These are phyloP conservation scores for Plantago lanceolata DNA, from an alignment of 305 asterid genomes.

Conservation along the genomic window DNA sequence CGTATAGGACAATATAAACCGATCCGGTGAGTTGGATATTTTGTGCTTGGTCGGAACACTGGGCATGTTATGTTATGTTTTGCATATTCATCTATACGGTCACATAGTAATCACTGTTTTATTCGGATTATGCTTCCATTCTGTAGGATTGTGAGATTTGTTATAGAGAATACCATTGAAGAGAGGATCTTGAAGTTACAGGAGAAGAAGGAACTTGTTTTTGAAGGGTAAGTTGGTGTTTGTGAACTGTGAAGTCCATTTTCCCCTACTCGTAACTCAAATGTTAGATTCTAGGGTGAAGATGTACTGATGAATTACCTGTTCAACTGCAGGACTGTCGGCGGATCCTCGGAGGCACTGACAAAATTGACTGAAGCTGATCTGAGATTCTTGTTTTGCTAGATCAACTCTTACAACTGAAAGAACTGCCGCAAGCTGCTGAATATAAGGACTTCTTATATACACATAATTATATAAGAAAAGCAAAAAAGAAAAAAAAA, in stretches of 20 bases:
- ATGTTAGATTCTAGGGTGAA: not conserved
- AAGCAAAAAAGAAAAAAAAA: no score
- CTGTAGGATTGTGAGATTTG: conserved; percentile 73
- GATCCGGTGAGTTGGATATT: conserved; percentile 45
- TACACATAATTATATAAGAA: no score
- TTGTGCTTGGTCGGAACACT: conserved; percentile 5
- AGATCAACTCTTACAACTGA: not conserved
- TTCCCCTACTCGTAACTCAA: not conserved
- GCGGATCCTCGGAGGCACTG: conserved; percentile 72
- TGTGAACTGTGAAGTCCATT: not conserved
- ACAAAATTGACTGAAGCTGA: conserved; percentile 80
- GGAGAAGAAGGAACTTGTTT: conserved; percentile 87
- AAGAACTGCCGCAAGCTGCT: no score
- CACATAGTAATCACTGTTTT: not conserved
- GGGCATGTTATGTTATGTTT: conserved; percentile 5
- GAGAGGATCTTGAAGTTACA: conserved; percentile 88
- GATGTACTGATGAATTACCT: not conserved
- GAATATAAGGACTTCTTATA: no score
- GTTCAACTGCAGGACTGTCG: conserved; percentile 60
- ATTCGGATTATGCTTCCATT: conserved; percentile 4
- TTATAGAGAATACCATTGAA: conserved; percentile 76
- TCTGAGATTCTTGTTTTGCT: conserved; percentile 58
- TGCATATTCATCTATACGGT: not conserved
- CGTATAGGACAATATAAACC: conserved; percentile 93
- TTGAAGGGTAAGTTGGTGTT: conserved; percentile 66